A percentile compares a stretch with the other conserved stretches of the same genome.
These are phyloP conservation scores for Emmonsia crescens DNA, from an alignment of 2,329 filamentous ascomycete genomes.

Conservation along the genomic window DNA sequence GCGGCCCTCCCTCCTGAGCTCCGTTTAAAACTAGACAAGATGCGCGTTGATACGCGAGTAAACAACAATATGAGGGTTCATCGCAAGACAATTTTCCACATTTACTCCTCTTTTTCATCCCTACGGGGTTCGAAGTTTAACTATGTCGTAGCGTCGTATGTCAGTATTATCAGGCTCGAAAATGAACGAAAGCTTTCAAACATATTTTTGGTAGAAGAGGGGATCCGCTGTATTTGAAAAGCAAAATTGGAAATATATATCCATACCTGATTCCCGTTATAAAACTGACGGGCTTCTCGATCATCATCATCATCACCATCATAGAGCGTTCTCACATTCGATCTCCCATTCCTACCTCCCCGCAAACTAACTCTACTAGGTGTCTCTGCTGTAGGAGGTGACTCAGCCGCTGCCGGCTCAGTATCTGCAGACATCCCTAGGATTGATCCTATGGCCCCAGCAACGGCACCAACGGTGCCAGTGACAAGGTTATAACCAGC, in stretches of 20 bases:
- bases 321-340: conserved; percentile 42
- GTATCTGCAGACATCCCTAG: conserved; percentile 28
- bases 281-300: conserved; percentile 57
- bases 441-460: conserved; percentile 34
- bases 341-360: conserved; percentile 14
- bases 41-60: not conserved
- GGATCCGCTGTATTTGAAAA: not conserved
- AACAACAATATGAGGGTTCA: not conserved
- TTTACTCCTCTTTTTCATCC: conserved; percentile 43
- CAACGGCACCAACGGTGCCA: conserved; percentile 32
- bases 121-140: conserved; percentile 58
- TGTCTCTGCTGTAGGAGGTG: conserved; percentile 2
- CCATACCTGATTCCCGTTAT: conserved; percentile 82
- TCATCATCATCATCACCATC: conserved; percentile 45
- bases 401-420: conserved; percentile 4
- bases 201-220: not conserved
- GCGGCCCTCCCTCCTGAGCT: not conserved
- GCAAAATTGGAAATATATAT: conserved; percentile 17
- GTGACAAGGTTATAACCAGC: conserved; percentile 33
- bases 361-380: conserved; percentile 9
- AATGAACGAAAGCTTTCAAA: not conserved
- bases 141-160: conserved; percentile 27
- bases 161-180: not conserved
- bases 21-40: not conserved
- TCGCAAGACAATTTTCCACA: not conserved